Percentiles rank a stretch among this genome's conserved stretches.
These are phyloP conservation scores for Metschnikowia bowlesiae DNA, from an alignment of 805 yeast species.

Conservation along the genomic window DNA sequence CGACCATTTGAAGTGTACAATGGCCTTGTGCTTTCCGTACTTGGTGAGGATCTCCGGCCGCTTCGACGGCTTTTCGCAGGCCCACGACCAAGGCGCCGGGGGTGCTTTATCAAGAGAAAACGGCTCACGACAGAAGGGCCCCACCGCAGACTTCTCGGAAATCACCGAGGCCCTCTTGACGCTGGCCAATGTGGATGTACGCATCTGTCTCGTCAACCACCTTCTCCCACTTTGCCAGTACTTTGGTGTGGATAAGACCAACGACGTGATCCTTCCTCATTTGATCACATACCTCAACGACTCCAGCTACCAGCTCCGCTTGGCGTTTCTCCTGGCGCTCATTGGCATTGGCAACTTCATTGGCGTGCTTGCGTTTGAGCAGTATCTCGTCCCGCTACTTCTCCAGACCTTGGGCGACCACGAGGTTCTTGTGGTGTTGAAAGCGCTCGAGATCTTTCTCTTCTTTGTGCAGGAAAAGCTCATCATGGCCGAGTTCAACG, in stretches of 20 bases:
- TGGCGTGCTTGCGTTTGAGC: constrained; percentile 80
- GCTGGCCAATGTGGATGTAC: constrained; percentile 61
- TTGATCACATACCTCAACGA: constrained; percentile 89
- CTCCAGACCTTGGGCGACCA: constrained; percentile 79
- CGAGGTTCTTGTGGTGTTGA: constrained; percentile 75
- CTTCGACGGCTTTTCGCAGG: constrained; percentile 30
- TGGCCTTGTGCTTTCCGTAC: constrained; percentile 70
- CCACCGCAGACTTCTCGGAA: constrained; percentile 51
- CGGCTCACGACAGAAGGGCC: too few relatives aligned
- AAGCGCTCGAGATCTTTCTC: constrained; percentile 49
- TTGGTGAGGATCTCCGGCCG: constrained; percentile 61
- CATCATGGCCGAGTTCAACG: constrained; percentile 33
- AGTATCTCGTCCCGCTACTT: constrained; percentile 79
- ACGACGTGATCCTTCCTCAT: constrained; percentile 85
- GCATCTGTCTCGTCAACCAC: constrained; percentile 62
- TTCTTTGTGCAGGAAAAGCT: constrained; percentile 27
- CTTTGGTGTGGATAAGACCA: constrained; percentile 83
- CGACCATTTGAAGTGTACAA: constrained; percentile 46
- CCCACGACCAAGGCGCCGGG: constrained; percentile 15
- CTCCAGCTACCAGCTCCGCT: constrained; percentile 57
- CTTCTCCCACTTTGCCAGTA: constrained; percentile 76
- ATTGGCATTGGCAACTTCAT: constrained; percentile 72
- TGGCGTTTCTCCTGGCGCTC: constrained; percentile 67
- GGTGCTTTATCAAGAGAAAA: too few relatives aligned
- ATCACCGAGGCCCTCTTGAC: constrained; percentile 64